Evolutionary conservation across 2,329 filamentous ascomycete species (phyloP).

Genomic region (Fusarium burgessii): DNA sequence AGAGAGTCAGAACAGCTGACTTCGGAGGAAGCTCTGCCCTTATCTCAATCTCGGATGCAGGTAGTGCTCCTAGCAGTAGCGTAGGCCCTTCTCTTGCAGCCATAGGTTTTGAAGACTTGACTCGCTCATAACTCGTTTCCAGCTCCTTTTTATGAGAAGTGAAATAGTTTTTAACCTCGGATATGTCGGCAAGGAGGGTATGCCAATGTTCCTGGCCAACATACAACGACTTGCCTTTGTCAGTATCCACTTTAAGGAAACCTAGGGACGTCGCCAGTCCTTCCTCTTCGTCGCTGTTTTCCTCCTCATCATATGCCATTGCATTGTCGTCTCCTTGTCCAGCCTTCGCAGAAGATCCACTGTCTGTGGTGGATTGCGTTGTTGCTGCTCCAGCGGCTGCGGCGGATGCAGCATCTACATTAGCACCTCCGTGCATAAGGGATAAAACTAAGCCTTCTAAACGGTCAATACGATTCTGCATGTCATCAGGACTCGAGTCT

Average conservation of each 20-base stretch:
- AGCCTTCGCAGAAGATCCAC: slow-evolving; percentile 60
- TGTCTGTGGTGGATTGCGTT: slow-evolving; percentile 56
- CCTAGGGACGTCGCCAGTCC: slow-evolving; percentile 79
- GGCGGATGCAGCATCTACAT: slow-evolving; percentile 58
- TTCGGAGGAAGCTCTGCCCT: slow-evolving; percentile 84
- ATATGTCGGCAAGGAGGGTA: slow-evolving; percentile 81
- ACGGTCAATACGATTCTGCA: slow-evolving; percentile 98
- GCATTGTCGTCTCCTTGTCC: slow-evolving; percentile 68
- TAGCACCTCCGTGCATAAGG: slow-evolving; percentile 87
- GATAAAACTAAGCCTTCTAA: slow-evolving; percentile 92
- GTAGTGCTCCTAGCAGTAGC: slow-evolving; percentile 81
- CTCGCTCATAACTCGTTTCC: slow-evolving; percentile 82
- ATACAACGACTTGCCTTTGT: slow-evolving; percentile 83
- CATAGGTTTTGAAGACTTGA: slow-evolving; percentile 75
- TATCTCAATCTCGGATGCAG: slow-evolving; percentile 80
- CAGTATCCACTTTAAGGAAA: slow-evolving; percentile 82
- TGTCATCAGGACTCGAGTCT: slow-evolving; percentile 82
- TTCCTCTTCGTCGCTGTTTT: slow-evolving; percentile 78
- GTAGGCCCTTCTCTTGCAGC: slow-evolving; percentile 74
- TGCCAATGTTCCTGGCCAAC: slow-evolving; percentile 88
- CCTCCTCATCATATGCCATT: slow-evolving; percentile 61
- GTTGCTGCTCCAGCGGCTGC: slow-evolving; percentile 52
- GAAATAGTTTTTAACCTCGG: slow-evolving; percentile 95
- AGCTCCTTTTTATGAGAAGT: slow-evolving; percentile 87
- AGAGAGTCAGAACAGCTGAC: slow-evolving; percentile 83